phyloP scores from a whole-genome alignment of 345 rosid genomes.

The Aquilaria yunnanensis region DNA sequence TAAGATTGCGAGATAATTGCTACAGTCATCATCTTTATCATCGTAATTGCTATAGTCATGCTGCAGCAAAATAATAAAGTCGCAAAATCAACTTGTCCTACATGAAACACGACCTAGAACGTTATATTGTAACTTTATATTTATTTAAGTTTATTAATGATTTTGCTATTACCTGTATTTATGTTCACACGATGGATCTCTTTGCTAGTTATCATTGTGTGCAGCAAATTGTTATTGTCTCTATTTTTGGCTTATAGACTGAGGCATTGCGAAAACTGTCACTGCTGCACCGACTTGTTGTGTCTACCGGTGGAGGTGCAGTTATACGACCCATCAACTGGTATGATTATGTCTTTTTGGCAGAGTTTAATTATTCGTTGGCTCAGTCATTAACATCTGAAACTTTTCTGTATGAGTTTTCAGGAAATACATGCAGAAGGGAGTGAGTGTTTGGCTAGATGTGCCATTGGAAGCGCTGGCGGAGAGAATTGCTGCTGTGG shows the following conservation, averaged over 20 bases:
- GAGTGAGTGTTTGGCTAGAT: slow-evolving; percentile 89
- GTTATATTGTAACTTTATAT: no score
- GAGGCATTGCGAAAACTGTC: slow-evolving; percentile 61
- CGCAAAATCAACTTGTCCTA: no score
- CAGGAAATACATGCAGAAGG: slow-evolving; percentile 80
- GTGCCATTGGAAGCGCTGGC: slow-evolving; percentile 95
- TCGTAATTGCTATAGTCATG: no score
- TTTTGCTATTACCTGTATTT: no score
- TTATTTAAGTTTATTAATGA: no score
- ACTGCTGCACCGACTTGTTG: slow-evolving; percentile 51
- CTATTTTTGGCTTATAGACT: slow-evolving; percentile 38
- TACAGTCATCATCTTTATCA: no score
- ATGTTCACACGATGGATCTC: no score
- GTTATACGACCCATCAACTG: slow-evolving; percentile 77
- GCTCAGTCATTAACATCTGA: slow-evolving; percentile 3
- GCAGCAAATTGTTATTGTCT: neutral
- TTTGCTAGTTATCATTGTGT: no score
- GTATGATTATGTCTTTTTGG: slow-evolving; percentile 21
- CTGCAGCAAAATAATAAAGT: no score
- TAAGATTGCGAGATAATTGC: no score
- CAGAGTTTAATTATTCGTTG: neutral
- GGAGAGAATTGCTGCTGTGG: slow-evolving; percentile 85
- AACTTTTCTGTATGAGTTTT: slow-evolving; percentile 9
- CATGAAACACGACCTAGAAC: no score
- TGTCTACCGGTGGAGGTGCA: slow-evolving; percentile 98